A percentile compares a stretch with the other conserved stretches of the same genome.
These are phyloP conservation scores for Irpex rosettiformis DNA, from an alignment of 1,284 basidiomycete genomes.

Conservation along the genomic window DNA sequence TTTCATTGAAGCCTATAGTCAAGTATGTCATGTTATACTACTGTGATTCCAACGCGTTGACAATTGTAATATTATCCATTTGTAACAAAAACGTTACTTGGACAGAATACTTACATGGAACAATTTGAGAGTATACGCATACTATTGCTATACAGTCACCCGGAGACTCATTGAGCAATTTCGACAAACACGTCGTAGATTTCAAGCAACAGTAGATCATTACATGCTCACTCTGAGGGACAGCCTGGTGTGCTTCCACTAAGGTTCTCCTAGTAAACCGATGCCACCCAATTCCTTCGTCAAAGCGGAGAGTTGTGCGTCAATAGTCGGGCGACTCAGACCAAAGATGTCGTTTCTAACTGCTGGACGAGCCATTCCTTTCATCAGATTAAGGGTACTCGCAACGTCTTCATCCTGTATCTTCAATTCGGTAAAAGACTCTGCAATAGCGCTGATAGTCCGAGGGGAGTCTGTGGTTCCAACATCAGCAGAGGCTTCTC, in stretches of 20 bases:
- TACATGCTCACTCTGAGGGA: no score
- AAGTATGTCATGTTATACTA: no score
- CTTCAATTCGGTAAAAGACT: not conserved
- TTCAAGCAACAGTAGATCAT: no score
- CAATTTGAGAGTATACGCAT: no score
- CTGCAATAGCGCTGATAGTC: not conserved
- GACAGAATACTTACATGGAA: no score
- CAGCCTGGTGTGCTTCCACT: not conserved
- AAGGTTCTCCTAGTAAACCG: not conserved
- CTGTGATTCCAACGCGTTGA: no score
- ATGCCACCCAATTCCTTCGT: constrained; percentile 3
- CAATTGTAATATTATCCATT: no score
- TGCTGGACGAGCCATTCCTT: not conserved
- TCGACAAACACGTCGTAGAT: no score
- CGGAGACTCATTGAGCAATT: no score
- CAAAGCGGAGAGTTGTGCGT: not conserved
- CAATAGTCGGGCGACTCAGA: not conserved
- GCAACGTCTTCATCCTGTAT: not conserved
- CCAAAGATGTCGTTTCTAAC: not conserved
- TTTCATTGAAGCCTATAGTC: no score
- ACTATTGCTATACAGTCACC: no score
- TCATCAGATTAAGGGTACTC: not conserved
- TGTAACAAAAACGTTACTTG: no score
- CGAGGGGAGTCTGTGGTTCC: not conserved
- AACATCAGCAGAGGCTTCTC: not conserved